phyloP scores from a whole-genome alignment of 2,329 filamentous ascomycete genomes.

The Ophiostoma angusticollis region DNA sequence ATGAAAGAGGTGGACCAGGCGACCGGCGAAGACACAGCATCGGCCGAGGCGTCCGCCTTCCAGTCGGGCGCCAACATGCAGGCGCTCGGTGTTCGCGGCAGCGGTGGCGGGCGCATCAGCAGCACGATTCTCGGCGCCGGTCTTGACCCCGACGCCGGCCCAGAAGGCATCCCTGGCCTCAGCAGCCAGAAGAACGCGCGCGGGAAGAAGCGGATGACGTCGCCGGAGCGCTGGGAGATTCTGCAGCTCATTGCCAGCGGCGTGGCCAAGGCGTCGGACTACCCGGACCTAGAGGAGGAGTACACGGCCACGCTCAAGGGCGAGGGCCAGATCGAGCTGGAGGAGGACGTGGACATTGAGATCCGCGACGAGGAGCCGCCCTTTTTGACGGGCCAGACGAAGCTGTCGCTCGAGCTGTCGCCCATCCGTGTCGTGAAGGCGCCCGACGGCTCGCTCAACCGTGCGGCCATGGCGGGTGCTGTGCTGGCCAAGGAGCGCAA shows the following conservation, averaged over 20 bases:
- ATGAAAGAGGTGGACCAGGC: slow-evolving; percentile 97
- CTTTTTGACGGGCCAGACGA: slow-evolving; percentile 90
- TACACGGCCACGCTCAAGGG: slow-evolving; percentile 79
- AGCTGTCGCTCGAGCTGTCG: slow-evolving; percentile 86
- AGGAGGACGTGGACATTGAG: slow-evolving; percentile 95
- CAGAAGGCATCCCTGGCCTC: slow-evolving; percentile 32
- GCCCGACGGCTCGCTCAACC: slow-evolving; percentile 93
- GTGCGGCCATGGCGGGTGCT: slow-evolving; percentile 89
- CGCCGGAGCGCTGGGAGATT: slow-evolving; percentile 95
- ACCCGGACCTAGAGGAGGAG: slow-evolving; percentile 88
- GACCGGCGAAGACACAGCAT: slow-evolving; percentile 69
- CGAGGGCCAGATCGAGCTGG: slow-evolving; percentile 78
- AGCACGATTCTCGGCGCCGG: slow-evolving; percentile 6
- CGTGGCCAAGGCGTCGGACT: slow-evolving; percentile 82
- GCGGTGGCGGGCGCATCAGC: slow-evolving; percentile 42
- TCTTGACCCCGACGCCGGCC: slow-evolving; percentile 31
- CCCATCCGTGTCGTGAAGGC: slow-evolving; percentile 96
- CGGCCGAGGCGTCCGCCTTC: slow-evolving; percentile 63
- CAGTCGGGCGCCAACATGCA: slow-evolving; percentile 86
- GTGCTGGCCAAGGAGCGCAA: slow-evolving; percentile 78
- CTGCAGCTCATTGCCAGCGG: slow-evolving; percentile 92
- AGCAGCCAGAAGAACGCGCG: slow-evolving; percentile 18
- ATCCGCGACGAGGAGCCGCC: slow-evolving; percentile 92
- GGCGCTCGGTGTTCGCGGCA: slow-evolving; percentile 53
- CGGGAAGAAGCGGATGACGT: slow-evolving; percentile 86